Evolutionary conservation across 768 basidiomycete species (phyloP), one percentile per base, ranked within the genome.

Genomic region (Porphyrellus cyaneotinctus): DNA sequence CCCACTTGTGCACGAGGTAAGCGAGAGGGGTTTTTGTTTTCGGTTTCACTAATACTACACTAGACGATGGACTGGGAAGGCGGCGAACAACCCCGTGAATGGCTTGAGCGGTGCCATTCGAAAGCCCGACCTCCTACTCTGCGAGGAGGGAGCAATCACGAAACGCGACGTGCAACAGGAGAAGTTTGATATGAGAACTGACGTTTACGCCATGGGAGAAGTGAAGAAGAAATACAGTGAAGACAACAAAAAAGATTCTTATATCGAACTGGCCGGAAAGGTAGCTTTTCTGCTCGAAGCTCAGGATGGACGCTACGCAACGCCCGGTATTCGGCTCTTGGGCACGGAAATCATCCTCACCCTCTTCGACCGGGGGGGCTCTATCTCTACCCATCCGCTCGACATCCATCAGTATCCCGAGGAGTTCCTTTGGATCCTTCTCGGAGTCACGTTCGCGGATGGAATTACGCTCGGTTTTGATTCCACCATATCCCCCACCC

Each of bases 231-330:
- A 2, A 26, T 42, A 42, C 17, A 24, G 6, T 5, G 15, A 42
- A 23, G 41, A 42, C 24, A 24, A 26, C 24, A 42, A 26, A 26
- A 53, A 45, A 11, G 17, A 28, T 1, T 45, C 44, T 1, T 54
- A 47, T 13, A 33, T 53, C 10, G 43, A 58, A 43, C 49, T 46
- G 3, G 45, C 49, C 0, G 42, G 50, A 0, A 58, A 54, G 26
- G 41, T 37, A 0, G 28, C 35, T 0, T 36, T 38, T 9, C 43
- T 54, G 0, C 46, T 51, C 2, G 12, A 47, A n/a, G 49, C 35
- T 6, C 53, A 58, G 28, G 49, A 58, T 38, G 49, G 53, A 3
- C 22, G 41, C 2, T 35, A 35, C 10, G 41, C 32, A 11, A 20
- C 23, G 1, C 58, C 37, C 2, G 12, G 51, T 12, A 36, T 53